Conservation (phyloP, 2,329 filamentous ascomycete genomes). For the Ophiocordyceps camponoti-saundersi region DNA sequence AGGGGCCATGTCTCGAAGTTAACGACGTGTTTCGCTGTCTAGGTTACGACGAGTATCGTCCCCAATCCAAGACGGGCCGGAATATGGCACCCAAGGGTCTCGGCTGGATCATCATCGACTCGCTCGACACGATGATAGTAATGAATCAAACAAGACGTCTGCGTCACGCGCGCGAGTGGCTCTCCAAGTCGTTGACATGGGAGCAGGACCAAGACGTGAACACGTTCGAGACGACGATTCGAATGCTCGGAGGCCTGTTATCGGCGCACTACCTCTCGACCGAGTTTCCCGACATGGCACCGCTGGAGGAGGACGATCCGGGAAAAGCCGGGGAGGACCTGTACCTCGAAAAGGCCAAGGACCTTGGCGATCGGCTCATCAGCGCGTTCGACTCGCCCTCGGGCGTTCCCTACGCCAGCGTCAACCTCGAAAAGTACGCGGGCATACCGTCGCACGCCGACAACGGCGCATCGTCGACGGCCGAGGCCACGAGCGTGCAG, state of each 20-base stretch:
- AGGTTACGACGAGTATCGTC: slow-evolving; percentile 78
- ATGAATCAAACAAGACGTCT: slow-evolving; percentile 91
- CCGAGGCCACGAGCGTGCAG: slow-evolving; percentile 82
- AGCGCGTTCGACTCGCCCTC: slow-evolving; percentile 77
- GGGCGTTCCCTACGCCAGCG: slow-evolving; percentile 77
- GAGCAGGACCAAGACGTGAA: slow-evolving; percentile 91
- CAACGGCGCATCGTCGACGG: slow-evolving; percentile 77
- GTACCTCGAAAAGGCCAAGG: slow-evolving; percentile 89
- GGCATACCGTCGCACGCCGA: slow-evolving; percentile 73
- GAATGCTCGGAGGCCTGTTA: slow-evolving; percentile 86
- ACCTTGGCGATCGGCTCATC: slow-evolving; percentile 74
- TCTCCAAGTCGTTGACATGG: slow-evolving; percentile 64
- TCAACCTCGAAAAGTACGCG: slow-evolving; percentile 64
- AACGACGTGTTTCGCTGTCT: slow-evolving; percentile 1
- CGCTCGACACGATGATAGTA: slow-evolving; percentile 89
- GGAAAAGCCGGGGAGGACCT: slow-evolving; percentile 70
- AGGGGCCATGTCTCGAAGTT: slow-evolving; percentile 8
- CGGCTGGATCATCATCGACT: slow-evolving; percentile 96
- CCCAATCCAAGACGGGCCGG: slow-evolving; percentile 57
- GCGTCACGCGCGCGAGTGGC: slow-evolving; percentile 74
- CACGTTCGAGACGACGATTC: slow-evolving; percentile 94
- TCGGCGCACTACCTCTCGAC: slow-evolving; percentile 92
- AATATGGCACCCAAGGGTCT: slow-evolving; percentile 81
- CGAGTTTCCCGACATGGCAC: slow-evolving; percentile 62
- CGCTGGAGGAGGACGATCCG: slow-evolving; percentile 52